Percentiles rank a stretch among this genome's conserved stretches.
Conservation (phyloP, 495 filamentous ascomycete genomes). For the Xylaria curta region DNA sequence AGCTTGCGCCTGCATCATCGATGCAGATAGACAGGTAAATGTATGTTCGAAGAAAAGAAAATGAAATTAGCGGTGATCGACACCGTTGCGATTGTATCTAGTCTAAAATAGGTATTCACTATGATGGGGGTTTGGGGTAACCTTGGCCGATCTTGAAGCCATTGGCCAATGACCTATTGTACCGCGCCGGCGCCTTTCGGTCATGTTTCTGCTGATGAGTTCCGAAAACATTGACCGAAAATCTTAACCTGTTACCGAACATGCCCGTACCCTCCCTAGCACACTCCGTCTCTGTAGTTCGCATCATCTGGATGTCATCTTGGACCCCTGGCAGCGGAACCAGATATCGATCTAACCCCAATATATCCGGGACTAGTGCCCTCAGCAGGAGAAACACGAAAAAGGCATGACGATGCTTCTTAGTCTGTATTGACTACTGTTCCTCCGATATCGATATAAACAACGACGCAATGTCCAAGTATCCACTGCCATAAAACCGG, state of each 20-base stretch:
- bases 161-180: constrained; percentile 28
- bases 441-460: constrained; percentile 10
- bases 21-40: background rate
- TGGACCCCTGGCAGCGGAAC: background rate
- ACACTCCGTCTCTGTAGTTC: background rate
- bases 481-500: constrained; percentile 6
- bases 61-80: constrained; percentile 18
- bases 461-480: background rate
- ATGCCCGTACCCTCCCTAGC: constrained; percentile 14
- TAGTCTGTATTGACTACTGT: background rate
- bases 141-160: constrained; percentile 25
- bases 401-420: background rate
- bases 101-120: constrained; percentile 13
- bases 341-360: constrained; percentile 1
- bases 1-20: background rate
- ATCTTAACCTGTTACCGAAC: constrained; percentile 23
- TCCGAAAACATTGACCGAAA: constrained; percentile 27
- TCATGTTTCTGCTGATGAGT: constrained; percentile 18
- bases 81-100: constrained; percentile 1
- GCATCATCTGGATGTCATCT: constrained; percentile 4
- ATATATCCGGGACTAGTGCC: background rate
- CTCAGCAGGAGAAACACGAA: background rate
- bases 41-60: background rate
- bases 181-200: constrained; percentile 24
- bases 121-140: constrained; percentile 21